Conservation (phyloP, 805 yeast genomes). For the Myxozyma melibiosi region DNA sequence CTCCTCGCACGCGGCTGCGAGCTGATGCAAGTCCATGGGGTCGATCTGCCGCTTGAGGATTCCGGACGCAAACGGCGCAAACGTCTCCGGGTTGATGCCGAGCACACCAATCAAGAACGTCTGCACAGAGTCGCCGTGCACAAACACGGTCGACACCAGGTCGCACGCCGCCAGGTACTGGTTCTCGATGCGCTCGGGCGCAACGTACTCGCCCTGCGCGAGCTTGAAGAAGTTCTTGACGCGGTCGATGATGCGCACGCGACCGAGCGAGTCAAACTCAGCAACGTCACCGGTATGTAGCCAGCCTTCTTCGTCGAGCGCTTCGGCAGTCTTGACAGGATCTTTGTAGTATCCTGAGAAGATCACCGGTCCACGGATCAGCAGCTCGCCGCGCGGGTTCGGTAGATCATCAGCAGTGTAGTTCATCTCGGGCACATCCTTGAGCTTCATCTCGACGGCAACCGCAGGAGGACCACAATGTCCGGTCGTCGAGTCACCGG, state of each 20-base stretch:
- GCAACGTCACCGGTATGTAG: constrained; percentile 56
- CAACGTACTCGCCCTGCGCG: constrained; percentile 68
- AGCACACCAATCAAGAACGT: constrained; percentile 60
- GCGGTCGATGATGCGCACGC: constrained; percentile 66
- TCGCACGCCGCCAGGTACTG: constrained; percentile 58
- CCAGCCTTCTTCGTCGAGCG: constrained; percentile 51
- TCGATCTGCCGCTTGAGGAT: constrained; percentile 34
- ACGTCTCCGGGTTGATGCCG: constrained; percentile 59
- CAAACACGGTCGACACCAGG: constrained; percentile 55
- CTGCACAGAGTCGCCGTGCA: constrained; percentile 64
- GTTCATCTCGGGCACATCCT: constrained; percentile 67
- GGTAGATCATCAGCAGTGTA: constrained; percentile 49
- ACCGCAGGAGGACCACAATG: constrained; percentile 63
- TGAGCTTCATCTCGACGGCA: constrained; percentile 58
- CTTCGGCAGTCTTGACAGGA: constrained; percentile 55
- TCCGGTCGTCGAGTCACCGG: constrained; percentile 53
- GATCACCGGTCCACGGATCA: constrained; percentile 66
- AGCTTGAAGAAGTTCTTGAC: constrained; percentile 78
- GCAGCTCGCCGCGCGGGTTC: constrained; percentile 60
- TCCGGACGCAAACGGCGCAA: constrained; percentile 40
- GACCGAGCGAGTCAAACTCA: constrained; percentile 53
- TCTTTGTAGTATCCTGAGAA: constrained; percentile 60
- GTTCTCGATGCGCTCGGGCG: constrained; percentile 76
- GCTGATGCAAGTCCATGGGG: constrained; percentile 38
- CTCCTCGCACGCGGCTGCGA: constrained; percentile 41